Conservation (phyloP, 148 eudicot genomes). For the Bassia scoparia region DNA sequence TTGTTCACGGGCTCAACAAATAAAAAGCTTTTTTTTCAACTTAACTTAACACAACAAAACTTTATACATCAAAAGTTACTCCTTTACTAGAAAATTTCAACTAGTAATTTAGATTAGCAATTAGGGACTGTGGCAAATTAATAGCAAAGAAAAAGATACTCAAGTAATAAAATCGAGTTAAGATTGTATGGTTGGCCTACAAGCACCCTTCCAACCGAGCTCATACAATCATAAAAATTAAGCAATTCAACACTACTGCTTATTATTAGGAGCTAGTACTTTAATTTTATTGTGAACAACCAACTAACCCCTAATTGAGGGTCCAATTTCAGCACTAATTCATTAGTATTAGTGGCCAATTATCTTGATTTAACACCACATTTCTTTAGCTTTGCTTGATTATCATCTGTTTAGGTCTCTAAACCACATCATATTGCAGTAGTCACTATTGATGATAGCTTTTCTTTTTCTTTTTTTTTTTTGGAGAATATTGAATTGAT, state of each 20-base stretch:
- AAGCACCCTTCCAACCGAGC: slow-evolving; percentile 43
- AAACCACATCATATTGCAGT: slow-evolving; percentile 8
- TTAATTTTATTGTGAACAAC: background rate
- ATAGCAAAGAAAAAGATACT: slow-evolving; percentile 11
- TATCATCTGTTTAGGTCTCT: slow-evolving; percentile 9
- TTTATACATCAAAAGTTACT: too few relatives aligned
- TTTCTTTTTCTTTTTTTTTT: background rate
- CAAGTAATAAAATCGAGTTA: slow-evolving; percentile 1
- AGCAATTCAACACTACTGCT: slow-evolving; percentile 4
- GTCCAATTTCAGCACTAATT: slow-evolving; percentile 24
- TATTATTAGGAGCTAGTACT: too few relatives aligned
- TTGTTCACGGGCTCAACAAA: too few relatives aligned
- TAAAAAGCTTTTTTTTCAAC: too few relatives aligned
- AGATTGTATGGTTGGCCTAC: slow-evolving; percentile 39
- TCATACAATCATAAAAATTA: slow-evolving; percentile 17
- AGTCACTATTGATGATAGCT: slow-evolving; percentile 15
- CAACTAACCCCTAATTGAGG: slow-evolving; percentile 12
- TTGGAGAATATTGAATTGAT: background rate
- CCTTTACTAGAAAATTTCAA: too few relatives aligned
- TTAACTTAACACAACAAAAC: too few relatives aligned
- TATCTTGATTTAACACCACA: slow-evolving; percentile 36
- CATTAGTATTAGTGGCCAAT: slow-evolving; percentile 15
- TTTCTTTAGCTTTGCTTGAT: slow-evolving; percentile 13
- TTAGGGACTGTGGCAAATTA: slow-evolving; percentile 9
- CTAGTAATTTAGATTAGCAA: too few relatives aligned